Conservation (phyloP, 2,329 filamentous ascomycete species). For the Sarocladiaceae sp. region DNA sequence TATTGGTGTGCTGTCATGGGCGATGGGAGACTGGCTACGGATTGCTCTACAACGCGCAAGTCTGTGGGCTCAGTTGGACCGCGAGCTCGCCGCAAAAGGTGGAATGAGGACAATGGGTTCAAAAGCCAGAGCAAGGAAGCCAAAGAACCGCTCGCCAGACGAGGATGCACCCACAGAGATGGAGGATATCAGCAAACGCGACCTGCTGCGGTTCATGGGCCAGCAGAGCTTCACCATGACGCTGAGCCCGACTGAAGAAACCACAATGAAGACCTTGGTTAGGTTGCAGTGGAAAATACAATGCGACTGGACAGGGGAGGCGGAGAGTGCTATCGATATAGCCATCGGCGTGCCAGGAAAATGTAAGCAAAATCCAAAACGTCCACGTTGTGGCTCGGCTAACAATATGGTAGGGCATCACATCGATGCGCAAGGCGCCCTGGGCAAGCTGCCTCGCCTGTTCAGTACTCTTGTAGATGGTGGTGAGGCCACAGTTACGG, state of each 20-base stretch:
- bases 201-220: slow-evolving; percentile 51
- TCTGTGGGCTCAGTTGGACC: slow-evolving; percentile 56
- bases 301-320: slow-evolving; percentile 73
- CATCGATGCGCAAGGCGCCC: slow-evolving; percentile 49
- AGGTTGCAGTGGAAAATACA: slow-evolving; percentile 59
- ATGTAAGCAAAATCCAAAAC: slow-evolving; percentile 47
- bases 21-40: slow-evolving; percentile 64
- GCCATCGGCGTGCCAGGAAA: slow-evolving; percentile 53
- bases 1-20: slow-evolving; percentile 59
- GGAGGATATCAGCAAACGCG: slow-evolving; percentile 15
- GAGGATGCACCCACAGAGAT: slow-evolving; percentile 11
- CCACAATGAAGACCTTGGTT: slow-evolving; percentile 30
- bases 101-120: slow-evolving; percentile 13
- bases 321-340: slow-evolving; percentile 52
- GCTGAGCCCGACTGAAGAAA: slow-evolving; percentile 27
- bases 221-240: slow-evolving; percentile 44
- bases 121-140: slow-evolving; percentile 17
- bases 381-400: not conserved
- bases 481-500: slow-evolving; percentile 49
- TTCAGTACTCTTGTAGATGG: slow-evolving; percentile 57
- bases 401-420: slow-evolving; percentile 48
- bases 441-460: slow-evolving; percentile 54
- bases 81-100: slow-evolving; percentile 34
- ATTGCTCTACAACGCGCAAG: slow-evolving; percentile 54
- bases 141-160: slow-evolving; percentile 11